These are phyloP conservation scores for Scenedesmus sp. DNA, from an alignment of 163 green algal species.

Conservation along the genomic window DNA sequence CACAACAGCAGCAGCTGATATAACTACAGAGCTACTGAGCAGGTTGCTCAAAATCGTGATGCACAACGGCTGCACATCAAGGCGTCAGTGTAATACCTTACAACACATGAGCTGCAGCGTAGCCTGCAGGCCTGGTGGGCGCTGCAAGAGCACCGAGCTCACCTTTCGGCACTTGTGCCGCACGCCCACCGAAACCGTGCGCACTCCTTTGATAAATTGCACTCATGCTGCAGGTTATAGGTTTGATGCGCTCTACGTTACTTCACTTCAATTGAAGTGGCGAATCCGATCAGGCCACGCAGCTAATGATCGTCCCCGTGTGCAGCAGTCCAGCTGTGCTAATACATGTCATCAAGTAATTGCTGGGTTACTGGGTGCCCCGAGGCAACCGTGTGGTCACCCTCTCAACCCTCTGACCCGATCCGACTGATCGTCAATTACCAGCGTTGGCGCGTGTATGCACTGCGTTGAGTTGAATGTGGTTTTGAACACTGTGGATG, in stretches of 20 bases:
- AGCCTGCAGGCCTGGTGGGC: background rate
- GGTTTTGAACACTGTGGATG: no score
- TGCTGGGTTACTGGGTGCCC: no score
- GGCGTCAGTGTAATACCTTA: background rate
- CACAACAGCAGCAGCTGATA: background rate
- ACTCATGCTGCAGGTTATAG: background rate
- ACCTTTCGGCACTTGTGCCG: constrained; percentile 12
- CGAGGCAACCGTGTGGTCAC: no score
- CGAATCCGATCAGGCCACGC: no score
- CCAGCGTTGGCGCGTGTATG: no score
- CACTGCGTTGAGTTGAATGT: no score
- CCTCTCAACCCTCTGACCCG: no score
- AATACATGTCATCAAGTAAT: no score
- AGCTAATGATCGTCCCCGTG: no score
- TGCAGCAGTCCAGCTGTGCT: no score
- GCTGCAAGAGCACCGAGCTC: background rate
- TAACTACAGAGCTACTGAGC: background rate
- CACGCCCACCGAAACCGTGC: background rate
- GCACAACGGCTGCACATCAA: background rate
- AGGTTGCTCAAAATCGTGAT: background rate
- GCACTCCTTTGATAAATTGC: background rate
- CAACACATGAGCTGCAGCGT: background rate
- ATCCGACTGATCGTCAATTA: no score
- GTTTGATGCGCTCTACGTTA: no score
- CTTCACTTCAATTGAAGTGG: background rate